Conservation (phyloP, 495 filamentous ascomycete genomes). For the Neurospora intermedia region DNA sequence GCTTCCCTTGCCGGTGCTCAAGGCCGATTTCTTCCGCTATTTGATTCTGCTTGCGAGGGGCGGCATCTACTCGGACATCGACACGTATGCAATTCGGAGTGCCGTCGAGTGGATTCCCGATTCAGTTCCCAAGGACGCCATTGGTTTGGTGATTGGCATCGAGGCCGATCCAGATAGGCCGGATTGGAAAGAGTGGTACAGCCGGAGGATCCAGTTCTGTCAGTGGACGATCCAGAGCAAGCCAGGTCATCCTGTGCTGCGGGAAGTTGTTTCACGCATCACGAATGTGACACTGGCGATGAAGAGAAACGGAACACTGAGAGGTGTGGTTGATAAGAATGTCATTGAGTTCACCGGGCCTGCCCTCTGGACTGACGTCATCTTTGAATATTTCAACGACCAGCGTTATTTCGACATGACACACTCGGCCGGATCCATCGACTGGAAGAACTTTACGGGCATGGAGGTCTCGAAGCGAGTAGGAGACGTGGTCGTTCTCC, state of each 20-base stretch:
- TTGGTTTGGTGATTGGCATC: constrained; percentile 86
- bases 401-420: constrained; percentile 76
- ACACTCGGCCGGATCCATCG: constrained; percentile 59
- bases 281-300: constrained; percentile 69
- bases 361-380: constrained; percentile 84
- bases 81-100: constrained; percentile 73
- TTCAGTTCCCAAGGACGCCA: constrained; percentile 58
- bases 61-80: constrained; percentile 95
- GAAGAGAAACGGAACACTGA: constrained; percentile 59
- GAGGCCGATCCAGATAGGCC: constrained; percentile 89
- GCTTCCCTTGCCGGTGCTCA: constrained; percentile 77
- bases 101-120: constrained; percentile 81
- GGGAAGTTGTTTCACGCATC: constrained; percentile 78
- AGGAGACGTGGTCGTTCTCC: constrained; percentile 85
- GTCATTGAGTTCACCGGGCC: constrained; percentile 97
- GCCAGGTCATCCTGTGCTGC: constrained; percentile 83
- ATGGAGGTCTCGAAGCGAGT: constrained; percentile 76
- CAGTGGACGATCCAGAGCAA: constrained; percentile 98
- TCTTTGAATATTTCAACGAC: constrained; percentile 92
- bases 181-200: constrained; percentile 95
- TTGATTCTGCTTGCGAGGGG: constrained; percentile 87
- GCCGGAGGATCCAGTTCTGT: constrained; percentile 91
- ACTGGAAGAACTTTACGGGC: constrained; percentile 80
- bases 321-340: constrained; percentile 54
- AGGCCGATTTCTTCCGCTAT: constrained; percentile 98